Conservation (phyloP, 2,329 filamentous ascomycete species). For the Huntiella omanensis region DNA sequence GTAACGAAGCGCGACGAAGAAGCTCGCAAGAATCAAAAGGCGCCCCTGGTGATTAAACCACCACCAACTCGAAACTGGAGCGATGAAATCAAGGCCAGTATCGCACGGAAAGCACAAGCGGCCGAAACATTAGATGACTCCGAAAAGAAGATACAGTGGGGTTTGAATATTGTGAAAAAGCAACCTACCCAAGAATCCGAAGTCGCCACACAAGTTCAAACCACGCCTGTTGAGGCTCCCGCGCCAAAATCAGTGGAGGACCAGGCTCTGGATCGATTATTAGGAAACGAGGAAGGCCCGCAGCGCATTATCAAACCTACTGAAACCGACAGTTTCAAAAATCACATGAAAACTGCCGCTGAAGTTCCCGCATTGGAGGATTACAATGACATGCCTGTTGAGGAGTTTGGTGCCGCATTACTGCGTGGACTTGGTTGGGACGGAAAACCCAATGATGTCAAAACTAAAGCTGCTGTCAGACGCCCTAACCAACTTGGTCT, state of each 20-base stretch:
- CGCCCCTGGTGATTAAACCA: slow-evolving; percentile 10
- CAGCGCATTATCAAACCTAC: slow-evolving; percentile 35
- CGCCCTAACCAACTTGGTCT: slow-evolving; percentile 72
- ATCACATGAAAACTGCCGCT: slow-evolving; percentile 53
- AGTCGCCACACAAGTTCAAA: background rate
- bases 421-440: slow-evolving; percentile 95
- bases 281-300: slow-evolving; percentile 30
- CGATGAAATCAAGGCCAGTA: slow-evolving; percentile 9
- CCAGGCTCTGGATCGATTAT: slow-evolving; percentile 46
- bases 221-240: background rate
- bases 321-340: slow-evolving; percentile 50
- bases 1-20: slow-evolving; percentile 1
- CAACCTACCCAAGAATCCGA: background rate
- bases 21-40: background rate
- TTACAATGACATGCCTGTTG: slow-evolving; percentile 77
- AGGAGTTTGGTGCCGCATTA: slow-evolving; percentile 82
- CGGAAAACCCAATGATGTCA: slow-evolving; percentile 35
- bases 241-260: slow-evolving; percentile 21
- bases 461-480: slow-evolving; percentile 44
- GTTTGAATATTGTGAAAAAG: slow-evolving; percentile 18
- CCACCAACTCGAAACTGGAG: slow-evolving; percentile 10
- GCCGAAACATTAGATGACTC: slow-evolving; percentile 20
- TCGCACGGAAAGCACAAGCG: background rate
- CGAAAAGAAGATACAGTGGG: slow-evolving; percentile 37
- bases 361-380: slow-evolving; percentile 61